Conservation (phyloP, 345 rosid species). For the Arabidopsis arenosa region DNA sequence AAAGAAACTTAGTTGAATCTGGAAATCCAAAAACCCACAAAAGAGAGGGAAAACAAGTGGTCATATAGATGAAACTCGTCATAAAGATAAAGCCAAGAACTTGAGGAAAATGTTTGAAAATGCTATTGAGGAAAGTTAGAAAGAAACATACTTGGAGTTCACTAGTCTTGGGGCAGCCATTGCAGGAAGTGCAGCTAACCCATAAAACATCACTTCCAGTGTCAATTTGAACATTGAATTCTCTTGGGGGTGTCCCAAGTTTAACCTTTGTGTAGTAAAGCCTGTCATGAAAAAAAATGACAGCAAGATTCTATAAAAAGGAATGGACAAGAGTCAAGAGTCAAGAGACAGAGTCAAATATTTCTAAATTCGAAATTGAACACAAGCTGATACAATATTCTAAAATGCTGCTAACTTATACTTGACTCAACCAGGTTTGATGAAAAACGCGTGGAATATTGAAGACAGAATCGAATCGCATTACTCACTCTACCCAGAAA, state of each 20-base stretch:
- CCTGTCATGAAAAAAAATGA: slow-evolving; percentile 48
- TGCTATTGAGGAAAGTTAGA: slow-evolving; percentile 2
- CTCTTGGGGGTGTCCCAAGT: slow-evolving; percentile 88
- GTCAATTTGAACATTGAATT: slow-evolving; percentile 89
- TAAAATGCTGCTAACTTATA: slow-evolving; percentile 26
- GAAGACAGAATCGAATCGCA: slow-evolving; percentile 21
- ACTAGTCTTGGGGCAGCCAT: slow-evolving; percentile 82
- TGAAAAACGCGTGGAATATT: background rate
- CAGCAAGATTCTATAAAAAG: slow-evolving; percentile 13
- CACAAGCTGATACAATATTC: slow-evolving; percentile 1
- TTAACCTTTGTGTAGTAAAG: slow-evolving; percentile 83
- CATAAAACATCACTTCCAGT: slow-evolving; percentile 97
- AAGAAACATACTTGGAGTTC: slow-evolving; percentile 70
- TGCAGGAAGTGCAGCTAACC: slow-evolving; percentile 86
- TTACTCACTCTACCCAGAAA: slow-evolving; percentile 24
- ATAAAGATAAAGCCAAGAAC: slow-evolving; percentile 33
- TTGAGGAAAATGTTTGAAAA: background rate
- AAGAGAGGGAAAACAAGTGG: slow-evolving; percentile 24
- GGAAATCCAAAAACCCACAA: slow-evolving; percentile 30
- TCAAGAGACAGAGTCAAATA: slow-evolving; percentile 10
- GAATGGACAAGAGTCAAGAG: slow-evolving; percentile 21
- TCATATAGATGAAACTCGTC: background rate
- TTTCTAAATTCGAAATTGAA: background rate
- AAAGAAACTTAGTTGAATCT: slow-evolving; percentile 84
- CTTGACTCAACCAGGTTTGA: background rate